These are phyloP conservation scores for Pseudopithomyces maydicus DNA, from an alignment of 2,329 filamentous ascomycete genomes.

Conservation along the genomic window DNA sequence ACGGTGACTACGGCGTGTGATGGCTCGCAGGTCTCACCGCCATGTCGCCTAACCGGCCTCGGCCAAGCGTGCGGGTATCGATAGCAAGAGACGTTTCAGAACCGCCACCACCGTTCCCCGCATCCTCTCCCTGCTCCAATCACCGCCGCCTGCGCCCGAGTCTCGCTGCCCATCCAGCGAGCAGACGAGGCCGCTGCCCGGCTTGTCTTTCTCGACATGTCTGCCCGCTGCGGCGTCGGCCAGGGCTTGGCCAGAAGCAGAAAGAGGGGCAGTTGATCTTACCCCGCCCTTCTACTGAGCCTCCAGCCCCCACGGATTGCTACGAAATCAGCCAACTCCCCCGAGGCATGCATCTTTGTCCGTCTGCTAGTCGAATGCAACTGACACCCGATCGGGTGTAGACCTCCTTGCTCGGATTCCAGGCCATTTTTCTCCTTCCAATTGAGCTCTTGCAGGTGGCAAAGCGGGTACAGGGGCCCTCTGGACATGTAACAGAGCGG, in stretches of 20 bases:
- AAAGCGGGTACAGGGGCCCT: background rate
- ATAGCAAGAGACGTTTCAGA: slow-evolving; percentile 28
- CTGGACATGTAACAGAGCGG: slow-evolving; percentile 8
- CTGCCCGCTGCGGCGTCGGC: too few relatives aligned
- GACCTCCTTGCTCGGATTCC: background rate
- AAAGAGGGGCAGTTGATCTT: slow-evolving; percentile 4
- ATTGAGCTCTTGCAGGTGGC: slow-evolving; percentile 10
- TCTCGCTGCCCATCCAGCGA: background rate
- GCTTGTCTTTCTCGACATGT: slow-evolving; percentile 2
- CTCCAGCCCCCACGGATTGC: slow-evolving; percentile 4
- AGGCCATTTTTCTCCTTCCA: slow-evolving; percentile 12
- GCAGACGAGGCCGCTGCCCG: background rate
- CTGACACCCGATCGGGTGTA: background rate
- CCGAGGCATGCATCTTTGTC: background rate
- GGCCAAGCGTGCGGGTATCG: slow-evolving; percentile 19
- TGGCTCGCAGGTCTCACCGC: slow-evolving; percentile 34
- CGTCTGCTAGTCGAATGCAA: background rate
- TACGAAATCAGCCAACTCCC: background rate
- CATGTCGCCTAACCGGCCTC: slow-evolving; percentile 21
- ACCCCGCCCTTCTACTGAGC: slow-evolving; percentile 7
- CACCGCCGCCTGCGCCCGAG: slow-evolving; percentile 16
- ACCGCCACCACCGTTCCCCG: slow-evolving; percentile 21
- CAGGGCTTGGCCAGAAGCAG: background rate
- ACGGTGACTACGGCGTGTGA: slow-evolving; percentile 20
- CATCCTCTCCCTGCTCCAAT: slow-evolving; percentile 21